Evolutionary conservation across 805 yeast species (phyloP).

Genomic region (Wickerhamiella kazuoi): DNA sequence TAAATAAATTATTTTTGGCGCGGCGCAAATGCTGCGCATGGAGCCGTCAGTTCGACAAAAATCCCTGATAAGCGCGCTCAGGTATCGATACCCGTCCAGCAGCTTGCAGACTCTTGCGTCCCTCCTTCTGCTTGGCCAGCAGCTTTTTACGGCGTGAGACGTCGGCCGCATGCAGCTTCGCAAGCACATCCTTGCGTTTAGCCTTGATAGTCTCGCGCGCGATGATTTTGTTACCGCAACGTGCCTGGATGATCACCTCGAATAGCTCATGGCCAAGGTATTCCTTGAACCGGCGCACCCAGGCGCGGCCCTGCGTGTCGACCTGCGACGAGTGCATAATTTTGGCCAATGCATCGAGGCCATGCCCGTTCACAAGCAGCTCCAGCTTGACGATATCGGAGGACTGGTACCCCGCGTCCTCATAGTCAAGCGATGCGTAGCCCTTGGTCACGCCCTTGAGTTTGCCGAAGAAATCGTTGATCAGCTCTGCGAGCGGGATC

Average conservation of each 20-base stretch:
- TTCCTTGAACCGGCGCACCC: slow-evolving; percentile 69
- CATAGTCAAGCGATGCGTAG: slow-evolving; percentile 86
- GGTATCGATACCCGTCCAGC: slow-evolving; percentile 64
- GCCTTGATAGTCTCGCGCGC: slow-evolving; percentile 93
- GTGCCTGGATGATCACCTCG: slow-evolving; percentile 86
- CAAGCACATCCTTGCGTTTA: slow-evolving; percentile 84
- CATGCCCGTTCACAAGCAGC: slow-evolving; percentile 68
- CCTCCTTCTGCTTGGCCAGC: slow-evolving; percentile 78
- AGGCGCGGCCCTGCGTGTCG: slow-evolving; percentile 53
- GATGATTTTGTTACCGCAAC: slow-evolving; percentile 57
- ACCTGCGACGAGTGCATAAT: slow-evolving; percentile 74
- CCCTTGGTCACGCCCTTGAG: slow-evolving; percentile 80
- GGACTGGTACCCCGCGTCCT: slow-evolving; percentile 71
- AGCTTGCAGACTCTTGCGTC: slow-evolving; percentile 68
- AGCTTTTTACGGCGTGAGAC: slow-evolving; percentile 77
- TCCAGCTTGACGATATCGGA: slow-evolving; percentile 78
- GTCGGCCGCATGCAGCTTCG: slow-evolving; percentile 85
- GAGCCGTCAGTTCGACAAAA: slow-evolving; percentile 26
- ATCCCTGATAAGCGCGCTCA: slow-evolving; percentile 79
- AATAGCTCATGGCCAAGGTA: slow-evolving; percentile 67
- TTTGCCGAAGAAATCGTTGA: slow-evolving; percentile 90
- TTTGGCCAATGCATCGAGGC: slow-evolving; percentile 83
- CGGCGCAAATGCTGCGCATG: too few relatives aligned
- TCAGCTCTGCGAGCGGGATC: slow-evolving; percentile 73
- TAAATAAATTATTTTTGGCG: slow-evolving; percentile 6